phyloP scores from a whole-genome alignment of 2,329 filamentous ascomycete genomes.

The Nemania diffusa region DNA sequence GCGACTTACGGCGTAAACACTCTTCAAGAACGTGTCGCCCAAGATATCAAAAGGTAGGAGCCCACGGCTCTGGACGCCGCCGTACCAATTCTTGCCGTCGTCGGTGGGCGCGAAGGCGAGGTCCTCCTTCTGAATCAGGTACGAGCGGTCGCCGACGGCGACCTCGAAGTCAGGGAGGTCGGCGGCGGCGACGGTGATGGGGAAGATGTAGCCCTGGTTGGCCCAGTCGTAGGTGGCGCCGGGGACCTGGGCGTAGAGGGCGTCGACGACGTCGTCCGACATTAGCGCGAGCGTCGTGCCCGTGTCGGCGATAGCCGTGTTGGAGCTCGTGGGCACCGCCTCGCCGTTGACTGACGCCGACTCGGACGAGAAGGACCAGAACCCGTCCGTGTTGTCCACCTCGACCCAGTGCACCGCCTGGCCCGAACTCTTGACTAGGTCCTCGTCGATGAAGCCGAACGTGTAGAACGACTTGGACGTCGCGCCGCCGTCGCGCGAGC shows the following conservation, averaged over 20 bases:
- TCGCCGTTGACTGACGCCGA: conserved; percentile 68
- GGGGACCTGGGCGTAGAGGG: conserved; percentile 72
- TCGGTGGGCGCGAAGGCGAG: conserved; percentile 67
- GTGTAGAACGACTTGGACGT: conserved; percentile 72
- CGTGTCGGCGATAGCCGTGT: conserved; percentile 77
- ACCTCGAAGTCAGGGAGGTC: conserved; percentile 70
- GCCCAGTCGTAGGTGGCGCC: conserved; percentile 65
- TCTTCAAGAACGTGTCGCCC: conserved; percentile 72
- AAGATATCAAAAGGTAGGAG: conserved; percentile 69
- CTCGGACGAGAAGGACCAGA: conserved; percentile 73
- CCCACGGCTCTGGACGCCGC: conserved; percentile 73
- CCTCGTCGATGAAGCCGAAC: conserved; percentile 76
- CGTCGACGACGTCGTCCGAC: conserved; percentile 68
- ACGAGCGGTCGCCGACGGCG: conserved; percentile 69
- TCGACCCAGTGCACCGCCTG: conserved; percentile 68
- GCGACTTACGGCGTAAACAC: conserved; percentile 65
- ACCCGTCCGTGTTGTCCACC: conserved; percentile 72
- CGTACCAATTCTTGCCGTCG: conserved; percentile 63
- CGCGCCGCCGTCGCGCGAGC: conserved; percentile 62
- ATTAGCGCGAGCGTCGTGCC: conserved; percentile 76
- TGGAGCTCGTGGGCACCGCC: conserved; percentile 60
- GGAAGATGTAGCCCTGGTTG: conserved; percentile 73
- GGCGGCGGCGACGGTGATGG: conserved; percentile 60
- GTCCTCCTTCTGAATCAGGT: conserved; percentile 71
- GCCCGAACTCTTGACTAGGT: conserved; percentile 64